Base-by-base conservation (phyloP, 306 rosid genomes). In the Carpinus fangiana region DNA sequence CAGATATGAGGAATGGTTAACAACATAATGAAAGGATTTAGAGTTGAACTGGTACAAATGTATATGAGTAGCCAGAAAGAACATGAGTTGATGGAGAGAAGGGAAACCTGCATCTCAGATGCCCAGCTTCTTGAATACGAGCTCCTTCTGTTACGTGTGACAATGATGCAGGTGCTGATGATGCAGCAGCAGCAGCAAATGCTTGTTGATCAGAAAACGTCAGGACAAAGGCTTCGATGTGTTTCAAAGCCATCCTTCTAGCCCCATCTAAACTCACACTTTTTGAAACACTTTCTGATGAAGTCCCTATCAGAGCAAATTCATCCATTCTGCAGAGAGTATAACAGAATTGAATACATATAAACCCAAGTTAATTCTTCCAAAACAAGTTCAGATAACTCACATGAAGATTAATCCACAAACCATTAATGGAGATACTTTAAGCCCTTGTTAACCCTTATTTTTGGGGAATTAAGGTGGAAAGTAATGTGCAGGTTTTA, bases 121-220 rank as follows among this genome's bases (percentile, higher is more conserved):
- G 99, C 71, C 99, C 98, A 11, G 99, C 97, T 88, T 96, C 99
- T 80, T 86, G 96, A 81, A 96, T 96, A 53, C 99, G 96, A 55
- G 98, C 94, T 59, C 92, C 91, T 85, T 93, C 98, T 4, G 98
- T 91, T 71, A 96, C 98, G 81, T 89, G 98, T 4, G 93, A 90
- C 84, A 93, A 84, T 69, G 99, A 93, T 21, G 96, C 94, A 52
- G 98, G 97, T 23, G 98, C 94, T 23, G 91, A 90, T 21, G 99
- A 96, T 41, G 96, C 87, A 66, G 99, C 88, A 76, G 99, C 98
- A 67, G 89, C 88, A 10, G 98, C 84, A 83, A 96, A 96, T 46
- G 96, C 91, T 80, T 91, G 98, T 74, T 86, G 93, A 87, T 91
- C 95, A 60, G 98, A 93, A 85, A 96, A 96, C 65, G 86, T 86